Conservation (phyloP, 352 stramenopile genomes). For the Pythium dissimile region DNA sequence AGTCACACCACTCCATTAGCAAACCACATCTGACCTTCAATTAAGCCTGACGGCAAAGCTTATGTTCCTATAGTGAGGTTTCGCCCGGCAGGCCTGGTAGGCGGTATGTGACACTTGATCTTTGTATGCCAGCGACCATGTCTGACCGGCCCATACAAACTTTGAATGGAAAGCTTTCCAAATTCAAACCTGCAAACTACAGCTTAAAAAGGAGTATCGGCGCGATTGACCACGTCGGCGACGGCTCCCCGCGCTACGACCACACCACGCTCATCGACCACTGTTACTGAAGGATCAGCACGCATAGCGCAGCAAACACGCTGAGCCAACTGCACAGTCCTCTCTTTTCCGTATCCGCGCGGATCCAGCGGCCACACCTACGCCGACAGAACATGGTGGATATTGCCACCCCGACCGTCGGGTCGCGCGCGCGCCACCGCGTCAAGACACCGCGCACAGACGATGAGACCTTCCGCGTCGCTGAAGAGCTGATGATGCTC, state of each 20-base stretch:
- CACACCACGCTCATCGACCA: too few species aligned
- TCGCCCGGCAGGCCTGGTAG: background rate
- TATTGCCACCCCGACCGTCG: slow-evolving; percentile 20
- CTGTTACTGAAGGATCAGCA: too few species aligned
- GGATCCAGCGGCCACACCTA: background rate
- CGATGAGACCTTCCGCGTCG: slow-evolving; percentile 71
- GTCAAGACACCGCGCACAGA: slow-evolving; percentile 19
- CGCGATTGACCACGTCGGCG: slow-evolving; percentile 26
- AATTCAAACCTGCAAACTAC: slow-evolving; percentile 40
- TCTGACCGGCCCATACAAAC: slow-evolving; percentile 22
- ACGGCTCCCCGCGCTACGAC: background rate
- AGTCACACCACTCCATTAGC: background rate
- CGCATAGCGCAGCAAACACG: too few species aligned
- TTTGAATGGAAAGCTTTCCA: slow-evolving; percentile 31
- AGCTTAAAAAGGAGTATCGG: slow-evolving; percentile 30
- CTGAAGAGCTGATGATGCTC: slow-evolving; percentile 74
- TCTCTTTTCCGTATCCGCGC: background rate
- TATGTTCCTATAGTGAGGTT: slow-evolving; percentile 14
- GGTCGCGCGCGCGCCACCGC: background rate
- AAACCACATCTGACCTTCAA: background rate
- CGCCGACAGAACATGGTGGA: slow-evolving; percentile 17
- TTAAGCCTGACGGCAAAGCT: background rate
- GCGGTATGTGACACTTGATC: slow-evolving; percentile 24
- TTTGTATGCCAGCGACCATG: slow-evolving; percentile 18
- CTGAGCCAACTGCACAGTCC: too few species aligned